Evolutionary conservation across 805 yeast species (phyloP), one percentile per base, ranked within the genome.

Genomic region (Saccharomyces kudriavzevii): DNA sequence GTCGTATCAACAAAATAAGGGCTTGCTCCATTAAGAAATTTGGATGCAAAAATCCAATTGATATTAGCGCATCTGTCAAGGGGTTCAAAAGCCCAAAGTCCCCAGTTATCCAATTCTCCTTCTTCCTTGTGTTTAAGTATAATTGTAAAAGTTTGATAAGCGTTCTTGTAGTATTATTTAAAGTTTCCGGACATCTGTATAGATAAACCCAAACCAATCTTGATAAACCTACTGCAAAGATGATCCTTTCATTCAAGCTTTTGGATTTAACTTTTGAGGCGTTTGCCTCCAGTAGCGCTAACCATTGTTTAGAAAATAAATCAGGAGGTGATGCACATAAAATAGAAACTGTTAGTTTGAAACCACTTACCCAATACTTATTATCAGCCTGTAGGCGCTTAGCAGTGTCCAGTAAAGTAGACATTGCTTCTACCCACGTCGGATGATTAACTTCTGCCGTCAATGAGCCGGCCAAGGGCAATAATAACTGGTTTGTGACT

Each of bases 381-480:
- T 59, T 77, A 54, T 69, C 77, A 45, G 63, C 61, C 53, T 70
- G 77, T 72, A 78, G 75, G 49, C 72, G 78, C 53, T 66, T 68
- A 45, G 75, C 77, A 14, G 78, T 80, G 14, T 74, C 69, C 66
- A 79, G 83, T 13, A 92, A 81, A 20, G 75, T 71, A 24, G 79
- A 78, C 52, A 89, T 80, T 0, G 97, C 94, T 45, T 83, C 87
- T 0, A 85, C 83, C 99, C 99, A 94, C 1, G 86, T 82, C 2
- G 99, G 99, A 67, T 92, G 96, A 63, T 94, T 92, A 0, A 89
- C 91, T 66, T 94, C 99, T 0, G 97, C 98, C 0, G 97, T 89
- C 30, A 91, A 76, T 1, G 83, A 76, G 8, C 89, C 92, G 0
- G 97, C 95, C 25, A 94, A 68, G 0, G 97, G 95, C 45, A 89